These are phyloP conservation scores for Mortierella sp. DNA, from an alignment of 371 early-diverging fungal species.

Conservation along the genomic window DNA sequence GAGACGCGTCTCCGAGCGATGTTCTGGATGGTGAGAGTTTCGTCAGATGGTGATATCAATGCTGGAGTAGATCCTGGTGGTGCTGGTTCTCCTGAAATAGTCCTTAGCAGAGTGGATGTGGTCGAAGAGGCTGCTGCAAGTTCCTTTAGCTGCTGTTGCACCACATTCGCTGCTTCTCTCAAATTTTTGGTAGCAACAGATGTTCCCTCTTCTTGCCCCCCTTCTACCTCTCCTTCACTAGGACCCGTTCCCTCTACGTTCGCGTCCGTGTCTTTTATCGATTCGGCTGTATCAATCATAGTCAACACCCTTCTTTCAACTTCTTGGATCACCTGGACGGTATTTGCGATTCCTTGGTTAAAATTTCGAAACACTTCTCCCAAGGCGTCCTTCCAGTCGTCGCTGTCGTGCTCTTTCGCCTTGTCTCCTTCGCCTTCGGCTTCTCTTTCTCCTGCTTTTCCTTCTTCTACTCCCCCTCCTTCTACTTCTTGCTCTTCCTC, in stretches of 20 bases:
- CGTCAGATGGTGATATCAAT: background rate
- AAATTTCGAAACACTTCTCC: background rate
- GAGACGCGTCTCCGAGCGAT: slow-evolving; percentile 18
- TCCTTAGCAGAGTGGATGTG: background rate
- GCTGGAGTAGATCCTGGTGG: background rate
- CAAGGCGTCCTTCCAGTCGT: background rate
- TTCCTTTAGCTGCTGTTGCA: background rate
- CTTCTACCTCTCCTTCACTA: too few species aligned
- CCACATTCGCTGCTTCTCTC: background rate
- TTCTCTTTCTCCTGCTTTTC: background rate
- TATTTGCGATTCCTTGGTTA: background rate
- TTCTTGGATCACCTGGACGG: too few species aligned
- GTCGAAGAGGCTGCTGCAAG: background rate
- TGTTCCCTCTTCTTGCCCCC: too few species aligned
- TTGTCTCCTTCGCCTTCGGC: background rate
- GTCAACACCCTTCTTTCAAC: too few species aligned
- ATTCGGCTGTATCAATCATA: background rate
- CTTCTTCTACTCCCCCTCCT: background rate
- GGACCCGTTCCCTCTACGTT: too few species aligned
- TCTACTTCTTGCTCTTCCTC: too few species aligned
- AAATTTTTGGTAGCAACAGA: too few species aligned
- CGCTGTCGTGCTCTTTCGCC: background rate
- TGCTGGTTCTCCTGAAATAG: background rate
- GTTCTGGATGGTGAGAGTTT: slow-evolving; percentile 3
- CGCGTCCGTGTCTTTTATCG: too few species aligned